Evolutionary conservation across 805 yeast genomes (phyloP).

Genomic region (Wickerhamiella australiensis): DNA sequence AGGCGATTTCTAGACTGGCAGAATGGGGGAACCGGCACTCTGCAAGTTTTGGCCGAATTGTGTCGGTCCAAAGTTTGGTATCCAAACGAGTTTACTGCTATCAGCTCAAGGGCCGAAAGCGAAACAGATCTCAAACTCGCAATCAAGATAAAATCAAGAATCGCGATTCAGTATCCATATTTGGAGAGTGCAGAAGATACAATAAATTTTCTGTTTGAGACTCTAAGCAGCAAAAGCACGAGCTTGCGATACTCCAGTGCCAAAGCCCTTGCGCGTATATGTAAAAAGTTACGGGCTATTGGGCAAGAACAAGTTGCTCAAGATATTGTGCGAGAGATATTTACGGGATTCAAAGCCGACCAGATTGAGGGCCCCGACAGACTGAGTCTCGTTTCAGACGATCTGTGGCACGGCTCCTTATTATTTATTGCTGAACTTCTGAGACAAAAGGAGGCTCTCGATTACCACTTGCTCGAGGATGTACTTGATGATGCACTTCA

Average conservation of each 20-base stretch:
- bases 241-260: slow-evolving; percentile 31
- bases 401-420: slow-evolving; percentile 47
- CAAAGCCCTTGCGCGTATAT: slow-evolving; percentile 48
- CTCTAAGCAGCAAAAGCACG: slow-evolving; percentile 8
- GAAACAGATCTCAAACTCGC: not conserved
- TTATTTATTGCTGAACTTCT: slow-evolving; percentile 43
- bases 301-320: slow-evolving; percentile 23
- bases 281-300: slow-evolving; percentile 23
- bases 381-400: slow-evolving; percentile 30
- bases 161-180: not conserved
- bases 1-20: slow-evolving; percentile 26
- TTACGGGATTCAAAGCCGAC: slow-evolving; percentile 20
- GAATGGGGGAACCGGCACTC: slow-evolving; percentile 26
- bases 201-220: slow-evolving; percentile 6
- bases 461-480: slow-evolving; percentile 13
- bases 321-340: slow-evolving; percentile 27
- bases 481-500: slow-evolving; percentile 32
- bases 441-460: slow-evolving; percentile 12
- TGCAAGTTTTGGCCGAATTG: slow-evolving; percentile 34
- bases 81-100: slow-evolving; percentile 16
- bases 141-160: slow-evolving; percentile 2
- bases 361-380: slow-evolving; percentile 10
- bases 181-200: not conserved
- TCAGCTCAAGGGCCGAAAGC: slow-evolving; percentile 6
- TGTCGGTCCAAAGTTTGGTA: slow-evolving; percentile 25